Evolutionary conservation across 768 basidiomycete species (phyloP).

Genomic region (Agaricus subrufescens): DNA sequence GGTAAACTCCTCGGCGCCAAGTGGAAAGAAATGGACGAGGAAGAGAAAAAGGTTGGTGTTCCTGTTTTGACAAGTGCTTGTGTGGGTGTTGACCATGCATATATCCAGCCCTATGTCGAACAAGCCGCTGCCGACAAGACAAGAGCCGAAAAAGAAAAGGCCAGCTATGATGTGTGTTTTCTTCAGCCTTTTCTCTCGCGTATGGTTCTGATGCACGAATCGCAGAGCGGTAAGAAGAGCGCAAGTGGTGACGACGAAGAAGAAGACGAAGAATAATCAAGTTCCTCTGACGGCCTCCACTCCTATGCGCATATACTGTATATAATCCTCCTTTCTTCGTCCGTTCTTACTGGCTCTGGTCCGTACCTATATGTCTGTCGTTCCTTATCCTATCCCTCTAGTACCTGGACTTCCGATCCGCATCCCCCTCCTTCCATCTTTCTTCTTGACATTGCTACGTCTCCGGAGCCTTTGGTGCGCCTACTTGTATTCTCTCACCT

Average conservation of each 20-base stretch:
- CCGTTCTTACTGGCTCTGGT: not conserved
- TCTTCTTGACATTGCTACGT: not conserved
- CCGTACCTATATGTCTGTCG: slow-evolving; percentile 1
- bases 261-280: slow-evolving; percentile 21
- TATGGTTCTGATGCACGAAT: not conserved
- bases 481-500: not conserved
- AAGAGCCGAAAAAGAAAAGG: slow-evolving; percentile 81
- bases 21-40: slow-evolving; percentile 93
- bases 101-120: slow-evolving; percentile 75
- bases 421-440: not conserved
- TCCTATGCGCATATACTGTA: slow-evolving; percentile 7
- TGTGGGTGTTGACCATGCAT: slow-evolving; percentile 9
- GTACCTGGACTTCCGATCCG: not conserved
- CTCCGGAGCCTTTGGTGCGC: not conserved
- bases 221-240: slow-evolving; percentile 19
- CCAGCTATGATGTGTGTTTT: slow-evolving; percentile 33
- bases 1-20: slow-evolving; percentile 94
- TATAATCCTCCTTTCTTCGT: slow-evolving; percentile 5
- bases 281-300: not conserved
- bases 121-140: slow-evolving; percentile 84
- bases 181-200: not conserved
- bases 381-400: not conserved
- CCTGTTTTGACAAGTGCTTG: slow-evolving; percentile 1
- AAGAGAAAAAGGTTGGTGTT: slow-evolving; percentile 78
- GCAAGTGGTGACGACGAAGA: slow-evolving; percentile 28